Evolutionary conservation across 75 land plant species (phyloP).

Genomic region (Pinus tabuliformis): DNA sequence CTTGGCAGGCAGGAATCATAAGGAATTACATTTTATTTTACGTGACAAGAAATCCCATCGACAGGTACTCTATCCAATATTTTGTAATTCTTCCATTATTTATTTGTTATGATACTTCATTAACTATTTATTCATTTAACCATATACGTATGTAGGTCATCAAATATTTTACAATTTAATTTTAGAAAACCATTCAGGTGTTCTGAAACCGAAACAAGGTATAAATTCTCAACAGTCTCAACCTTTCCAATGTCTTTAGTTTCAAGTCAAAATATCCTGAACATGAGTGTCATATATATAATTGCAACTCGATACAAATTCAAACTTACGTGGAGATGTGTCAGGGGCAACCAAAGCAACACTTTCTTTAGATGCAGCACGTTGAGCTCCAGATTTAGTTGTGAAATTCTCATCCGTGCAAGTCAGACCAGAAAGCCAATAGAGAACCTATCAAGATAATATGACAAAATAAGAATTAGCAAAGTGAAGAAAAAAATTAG

Average conservation of each 20-base stretch:
- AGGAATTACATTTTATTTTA: too few species aligned
- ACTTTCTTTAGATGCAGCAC: constrained; percentile 75
- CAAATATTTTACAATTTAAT: background rate
- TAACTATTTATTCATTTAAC: too few species aligned
- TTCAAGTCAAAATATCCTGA: background rate
- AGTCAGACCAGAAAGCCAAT: constrained; percentile 96
- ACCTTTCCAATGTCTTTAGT: background rate
- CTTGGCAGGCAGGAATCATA: too few species aligned
- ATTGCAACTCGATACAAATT: background rate
- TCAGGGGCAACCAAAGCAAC: constrained; percentile 85
- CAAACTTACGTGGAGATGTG: constrained; percentile 90
- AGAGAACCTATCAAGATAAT: constrained; percentile 62
- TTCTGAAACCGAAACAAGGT: background rate
- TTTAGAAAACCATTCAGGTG: background rate
- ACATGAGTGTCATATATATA: background rate
- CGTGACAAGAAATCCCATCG: too few species aligned
- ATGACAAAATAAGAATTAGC: background rate
- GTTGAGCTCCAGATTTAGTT: constrained; percentile 92
- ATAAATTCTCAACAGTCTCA: background rate
- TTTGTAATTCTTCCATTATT: too few species aligned
- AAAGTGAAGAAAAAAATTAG: background rate
- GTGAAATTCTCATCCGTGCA: constrained; percentile 98
- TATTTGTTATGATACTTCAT: too few species aligned
- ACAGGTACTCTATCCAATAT: too few species aligned
- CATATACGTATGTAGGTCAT: too few species aligned